Evolutionary conservation across 2,329 filamentous ascomycete species (phyloP), one percentile per base, ranked within the genome.

Genomic region (Exophiala oligosperma): DNA sequence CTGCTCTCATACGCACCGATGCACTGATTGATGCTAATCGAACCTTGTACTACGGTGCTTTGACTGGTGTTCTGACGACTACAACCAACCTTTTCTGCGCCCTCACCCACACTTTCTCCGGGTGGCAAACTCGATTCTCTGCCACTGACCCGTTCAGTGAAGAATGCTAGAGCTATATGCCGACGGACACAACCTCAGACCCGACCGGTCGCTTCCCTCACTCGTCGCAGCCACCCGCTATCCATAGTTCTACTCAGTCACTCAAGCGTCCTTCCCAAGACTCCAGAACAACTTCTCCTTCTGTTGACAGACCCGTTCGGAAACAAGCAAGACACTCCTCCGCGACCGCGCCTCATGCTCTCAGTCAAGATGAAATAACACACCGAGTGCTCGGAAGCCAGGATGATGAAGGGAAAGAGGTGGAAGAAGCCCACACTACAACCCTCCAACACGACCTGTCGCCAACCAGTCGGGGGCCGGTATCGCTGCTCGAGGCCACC

Each of bases 401-500:
- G 35, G 61, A 48, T 49, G 52, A 40, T 44, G 43, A 59, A 54
- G 49, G 50, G 49, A 38, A 61, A 54, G 58, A 61, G 50, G 52
- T 52, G 49, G 58, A 47, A 21, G 37, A 28, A 28, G 29, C 29
- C 29, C 32, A 21, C 23, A 40, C 26, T 44, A 17, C 41, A 40
- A 4, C 21, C 9, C 28, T 11, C 12, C 14, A 35, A 46, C 28
- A 32, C 21, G 48, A 21, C 46, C 48, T 46, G 41, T 23, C 46
- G 11, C 23, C 41, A n/a, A 8, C 47, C 21, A 17, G 21, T 12
- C 38, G 14, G 32, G 26, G 49, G 26, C n/a, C 37, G 8, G 48
- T 52, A 17, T 63, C 61, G 8, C 41, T 63, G 12, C 50, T 61
- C 11, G 56, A 52, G 41, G 55, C 49, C 14, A 57, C 61, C 14